Conservation (phyloP, 768 basidiomycete species). For the Pleurotus djamor region DNA sequence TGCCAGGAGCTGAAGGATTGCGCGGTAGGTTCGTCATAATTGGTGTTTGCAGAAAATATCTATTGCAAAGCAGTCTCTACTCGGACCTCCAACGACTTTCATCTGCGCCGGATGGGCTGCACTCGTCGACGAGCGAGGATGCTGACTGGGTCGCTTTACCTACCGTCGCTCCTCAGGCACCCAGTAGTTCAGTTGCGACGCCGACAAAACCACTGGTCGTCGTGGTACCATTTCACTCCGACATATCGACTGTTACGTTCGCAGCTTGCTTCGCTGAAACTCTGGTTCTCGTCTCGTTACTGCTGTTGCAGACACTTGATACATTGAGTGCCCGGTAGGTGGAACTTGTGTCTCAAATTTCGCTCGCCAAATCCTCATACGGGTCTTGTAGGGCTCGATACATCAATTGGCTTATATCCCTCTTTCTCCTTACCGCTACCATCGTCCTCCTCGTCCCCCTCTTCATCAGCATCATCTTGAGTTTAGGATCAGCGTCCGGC, state of each 20-base stretch:
- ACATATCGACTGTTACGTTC: conserved; percentile 58
- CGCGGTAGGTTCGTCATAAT: background rate
- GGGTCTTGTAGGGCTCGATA: conserved; percentile 47
- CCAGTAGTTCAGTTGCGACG: conserved; percentile 9
- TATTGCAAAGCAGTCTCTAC: background rate
- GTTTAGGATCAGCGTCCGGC: conserved; percentile 30
- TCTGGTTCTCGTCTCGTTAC: conserved; percentile 66
- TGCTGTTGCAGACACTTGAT: conserved; percentile 68
- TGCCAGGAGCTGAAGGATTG: background rate
- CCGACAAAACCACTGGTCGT: conserved; percentile 12
- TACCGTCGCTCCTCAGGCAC: background rate
- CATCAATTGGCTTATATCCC: conserved; percentile 67
- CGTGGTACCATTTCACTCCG: conserved; percentile 40
- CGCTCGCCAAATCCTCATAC: no score
- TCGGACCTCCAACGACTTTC: conserved; percentile 1
- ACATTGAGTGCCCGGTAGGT: conserved; percentile 55
- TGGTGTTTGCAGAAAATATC: background rate
- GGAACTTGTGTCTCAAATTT: background rate
- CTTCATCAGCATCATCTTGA: conserved; percentile 57
- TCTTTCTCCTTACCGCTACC: conserved; percentile 54
- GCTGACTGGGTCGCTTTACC: conserved; percentile 6
- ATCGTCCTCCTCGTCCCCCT: conserved; percentile 70
- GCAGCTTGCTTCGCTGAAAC: conserved; percentile 74
- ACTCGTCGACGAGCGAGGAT: background rate
- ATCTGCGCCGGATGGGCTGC: background rate